Evolutionary conservation across 2,329 filamentous ascomycete genomes (phyloP), one percentile per base, ranked within the genome.

Genomic region (Neofusicoccum ribis): DNA sequence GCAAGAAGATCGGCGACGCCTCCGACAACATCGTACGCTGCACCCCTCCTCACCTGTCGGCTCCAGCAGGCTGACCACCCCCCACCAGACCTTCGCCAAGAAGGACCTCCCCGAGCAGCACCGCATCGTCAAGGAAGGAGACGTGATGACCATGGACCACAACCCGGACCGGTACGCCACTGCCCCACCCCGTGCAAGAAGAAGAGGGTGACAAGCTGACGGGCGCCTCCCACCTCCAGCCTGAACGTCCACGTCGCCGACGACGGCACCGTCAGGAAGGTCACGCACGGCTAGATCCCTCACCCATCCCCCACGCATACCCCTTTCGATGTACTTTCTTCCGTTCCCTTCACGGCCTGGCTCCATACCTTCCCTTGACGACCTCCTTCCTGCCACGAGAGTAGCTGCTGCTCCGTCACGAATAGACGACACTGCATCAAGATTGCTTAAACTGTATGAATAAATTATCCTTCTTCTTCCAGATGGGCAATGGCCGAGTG

Each of bases 1-100:
- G 82, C 69, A 84, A 84, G 80, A 83, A 83, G 72, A 72, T 84
- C 43, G 82, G 82, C 12, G 82, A 84, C 14, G 64, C 66, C 34
- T 77, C 77, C 46, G 76, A 82, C 66, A 78, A 83, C 67, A 77
- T 78, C 20, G 82, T 82, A 72, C 20, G 74, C 72, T 23, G 43
- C 8, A 5, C 37, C 51, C 34, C 23, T 20, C 44, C 59, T 37
- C 34, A 8, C 36, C 8, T 14, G 3, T 9, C 34, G 20, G 9
- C 59, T 27, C 14, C 7, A 5, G 11, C 46, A 50, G 47, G 2
- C 31, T 36, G 8, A 44, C 11, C 49, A 14, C 5, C 37, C 39
- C 20, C 37, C 12, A n/a, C 37, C 37, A 83, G 82, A 83, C 81
- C 0, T 84, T 84, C 67, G 82, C 82, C 15, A 82, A 81, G 70